Evolutionary conservation across 768 basidiomycete species (phyloP).

Genomic region (Gloeophyllum trabeum): DNA sequence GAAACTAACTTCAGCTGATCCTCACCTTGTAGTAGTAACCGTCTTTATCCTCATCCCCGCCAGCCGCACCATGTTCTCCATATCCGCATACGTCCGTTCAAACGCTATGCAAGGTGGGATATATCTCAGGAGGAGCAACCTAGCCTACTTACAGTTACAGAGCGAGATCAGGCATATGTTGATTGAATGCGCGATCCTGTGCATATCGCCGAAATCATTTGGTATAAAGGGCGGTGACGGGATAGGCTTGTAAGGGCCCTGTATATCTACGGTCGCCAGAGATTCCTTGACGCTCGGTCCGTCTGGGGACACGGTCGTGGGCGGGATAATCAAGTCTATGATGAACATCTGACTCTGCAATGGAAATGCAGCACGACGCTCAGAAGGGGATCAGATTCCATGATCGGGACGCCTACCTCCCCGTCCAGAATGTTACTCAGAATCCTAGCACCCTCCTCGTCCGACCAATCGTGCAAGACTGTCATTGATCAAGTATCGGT

Average conservation of each 20-base stretch:
- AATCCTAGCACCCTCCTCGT: constrained; percentile 25
- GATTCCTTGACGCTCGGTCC: constrained; percentile 19
- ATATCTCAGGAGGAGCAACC: neutral
- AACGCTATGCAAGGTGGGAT: constrained; percentile 16
- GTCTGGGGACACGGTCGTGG: constrained; percentile 18
- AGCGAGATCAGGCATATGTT: constrained; percentile 26
- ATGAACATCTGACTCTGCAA: constrained; percentile 23
- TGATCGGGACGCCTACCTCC: constrained; percentile 20
- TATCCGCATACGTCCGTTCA: constrained; percentile 23
- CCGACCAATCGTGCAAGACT: constrained; percentile 29
- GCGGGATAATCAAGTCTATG: constrained; percentile 24
- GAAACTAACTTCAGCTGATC: too few species aligned
- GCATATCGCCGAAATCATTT: constrained; percentile 25
- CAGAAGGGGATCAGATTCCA: neutral
- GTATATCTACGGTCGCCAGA: constrained; percentile 14
- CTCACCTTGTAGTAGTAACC: constrained; percentile 27
- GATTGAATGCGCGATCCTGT: constrained; percentile 24
- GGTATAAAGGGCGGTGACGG: constrained; percentile 24
- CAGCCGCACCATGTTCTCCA: constrained; percentile 25
- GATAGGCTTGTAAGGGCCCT: constrained; percentile 21
- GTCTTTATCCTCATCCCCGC: constrained; percentile 25
- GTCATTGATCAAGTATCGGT: neutral
- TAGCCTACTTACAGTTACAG: constrained; percentile 24
- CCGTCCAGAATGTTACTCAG: constrained; percentile 23
- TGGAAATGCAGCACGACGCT: too few species aligned